Evolutionary conservation across 176 grass and related monocot genomes (phyloP), one percentile per base, ranked within the genome.

Genomic region (Aegilops umbellulata): DNA sequence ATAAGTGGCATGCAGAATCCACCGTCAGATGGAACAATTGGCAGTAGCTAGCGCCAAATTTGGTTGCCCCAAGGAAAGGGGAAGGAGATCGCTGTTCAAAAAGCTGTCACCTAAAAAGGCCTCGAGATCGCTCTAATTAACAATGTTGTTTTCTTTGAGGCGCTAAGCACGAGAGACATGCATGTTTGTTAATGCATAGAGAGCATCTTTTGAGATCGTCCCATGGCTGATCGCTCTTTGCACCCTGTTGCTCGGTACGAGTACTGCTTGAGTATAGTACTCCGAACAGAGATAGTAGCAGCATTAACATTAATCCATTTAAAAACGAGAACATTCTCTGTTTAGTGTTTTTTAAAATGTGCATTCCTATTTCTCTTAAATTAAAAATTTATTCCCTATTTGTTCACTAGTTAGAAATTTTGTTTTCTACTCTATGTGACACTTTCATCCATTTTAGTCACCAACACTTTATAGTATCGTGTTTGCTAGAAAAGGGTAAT

Each of bases 51-150:
- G 0, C 25, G 30, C 34, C 34, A 41, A 7, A 47, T 80, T 80
- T 35, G 65, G 74, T 13, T 46, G 12, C 22, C 69, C 83, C 78
- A 19, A 75, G 72, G 68, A 53, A 53, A 20, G 65, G 19, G 53
- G 3, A 80, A 80, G 65, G 87, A 76, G 83, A 82, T 82, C 60
- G 41, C 19, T 49, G 66, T 72, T 81, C 61, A 42, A 85, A 88
- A 88, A 70, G 13, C 69, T 91, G 76, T 81, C 77, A 63, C 30
- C 81, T 81, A 70, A 64, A 85, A 81, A 79, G 85, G n/a, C 77
- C 85, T 91, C 85, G 85, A 91, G 62, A 76, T 76, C 51, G 74
- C 46, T 76, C 79, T 57, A 8, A 57, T 57, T 84, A 69, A 90
- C 65, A 74, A 84, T 51, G 47, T 19, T 24, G 76, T 7, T 57